phyloP scores from a whole-genome alignment of 2,329 filamentous ascomycete genomes.

The Hypomyces rosellus region DNA sequence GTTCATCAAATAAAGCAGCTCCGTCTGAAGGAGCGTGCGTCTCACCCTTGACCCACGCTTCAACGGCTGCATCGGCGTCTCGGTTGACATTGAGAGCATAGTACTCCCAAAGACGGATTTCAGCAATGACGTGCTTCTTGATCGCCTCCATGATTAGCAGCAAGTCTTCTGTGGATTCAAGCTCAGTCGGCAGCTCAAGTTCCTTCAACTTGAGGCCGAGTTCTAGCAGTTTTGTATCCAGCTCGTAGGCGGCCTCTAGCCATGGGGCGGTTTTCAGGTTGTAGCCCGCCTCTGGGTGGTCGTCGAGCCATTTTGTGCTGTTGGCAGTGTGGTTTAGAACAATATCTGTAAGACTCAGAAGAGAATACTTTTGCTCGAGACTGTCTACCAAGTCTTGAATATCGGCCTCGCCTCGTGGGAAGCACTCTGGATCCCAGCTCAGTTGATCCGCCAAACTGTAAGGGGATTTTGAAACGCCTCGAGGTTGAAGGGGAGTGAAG shows the following conservation, averaged over 20 bases:
- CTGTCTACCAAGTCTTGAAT: constrained; percentile 68
- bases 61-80: constrained; percentile 60
- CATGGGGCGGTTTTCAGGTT: constrained; percentile 85
- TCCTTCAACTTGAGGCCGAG: constrained; percentile 67
- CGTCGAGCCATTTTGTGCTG: constrained; percentile 89
- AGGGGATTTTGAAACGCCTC: constrained; percentile 88
- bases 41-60: constrained; percentile 63
- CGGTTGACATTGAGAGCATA: constrained; percentile 77
- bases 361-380: constrained; percentile 76
- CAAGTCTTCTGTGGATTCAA: constrained; percentile 67
- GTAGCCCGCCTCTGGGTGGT: constrained; percentile 94
- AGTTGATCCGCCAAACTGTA: constrained; percentile 96
- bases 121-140: constrained; percentile 71
- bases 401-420: constrained; percentile 80
- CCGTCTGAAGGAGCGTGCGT: constrained; percentile 46
- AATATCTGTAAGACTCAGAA: constrained; percentile 89
- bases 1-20: neutral
- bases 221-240: constrained; percentile 60
- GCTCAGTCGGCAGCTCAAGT: constrained; percentile 67
- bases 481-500: constrained; percentile 87
- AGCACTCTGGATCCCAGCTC: constrained; percentile 72
- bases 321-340: constrained; percentile 97
- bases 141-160: constrained; percentile 75
- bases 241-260: constrained; percentile 57
- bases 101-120: constrained; percentile 85